phyloP scores from a whole-genome alignment of 2,329 filamentous ascomycete species.

The Stagonosporopsis rhizophila region DNA sequence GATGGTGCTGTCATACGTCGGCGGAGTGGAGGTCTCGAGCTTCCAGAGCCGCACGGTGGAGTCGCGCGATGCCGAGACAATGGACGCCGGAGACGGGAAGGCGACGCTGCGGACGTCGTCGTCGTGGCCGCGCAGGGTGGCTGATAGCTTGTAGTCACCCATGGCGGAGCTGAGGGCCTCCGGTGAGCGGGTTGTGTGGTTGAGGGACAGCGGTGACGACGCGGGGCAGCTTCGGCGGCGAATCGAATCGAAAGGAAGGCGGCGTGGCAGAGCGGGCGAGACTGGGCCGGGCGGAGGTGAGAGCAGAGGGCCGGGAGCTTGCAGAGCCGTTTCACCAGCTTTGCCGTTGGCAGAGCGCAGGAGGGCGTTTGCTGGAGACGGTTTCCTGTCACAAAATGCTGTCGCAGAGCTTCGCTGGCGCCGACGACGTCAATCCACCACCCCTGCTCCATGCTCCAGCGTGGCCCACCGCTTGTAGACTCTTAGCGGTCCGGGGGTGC shows the following conservation, averaged over 20 bases:
- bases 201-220: slow-evolving; percentile 5
- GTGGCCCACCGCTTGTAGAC: slow-evolving; percentile 8
- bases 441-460: slow-evolving; percentile 1
- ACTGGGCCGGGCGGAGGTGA: slow-evolving; percentile 17
- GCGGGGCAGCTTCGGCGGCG: slow-evolving; percentile 33
- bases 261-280: slow-evolving; percentile 17
- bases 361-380: neutral
- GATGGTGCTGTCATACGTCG: slow-evolving; percentile 78
- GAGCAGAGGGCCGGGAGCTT: slow-evolving; percentile 18
- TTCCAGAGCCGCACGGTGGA: slow-evolving; percentile 89
- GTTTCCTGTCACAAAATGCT: slow-evolving; percentile 10
- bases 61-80: slow-evolving; percentile 90
- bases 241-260: slow-evolving; percentile 12
- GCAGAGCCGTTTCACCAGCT: slow-evolving; percentile 9
- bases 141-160: slow-evolving; percentile 91
- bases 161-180: slow-evolving; percentile 55
- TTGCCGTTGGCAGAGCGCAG: neutral
- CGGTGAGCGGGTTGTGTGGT: slow-evolving; percentile 19
- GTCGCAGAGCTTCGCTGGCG: slow-evolving; percentile 7
- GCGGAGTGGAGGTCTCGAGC: slow-evolving; percentile 68
- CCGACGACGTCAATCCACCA: slow-evolving; percentile 14
- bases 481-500: slow-evolving; percentile 1
- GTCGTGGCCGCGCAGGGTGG: slow-evolving; percentile 86
- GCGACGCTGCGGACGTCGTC: slow-evolving; percentile 90
- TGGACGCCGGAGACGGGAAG: slow-evolving; percentile 74